Conservation (phyloP, 495 filamentous ascomycete genomes). For the Diplogelasinospora grovesii region DNA sequence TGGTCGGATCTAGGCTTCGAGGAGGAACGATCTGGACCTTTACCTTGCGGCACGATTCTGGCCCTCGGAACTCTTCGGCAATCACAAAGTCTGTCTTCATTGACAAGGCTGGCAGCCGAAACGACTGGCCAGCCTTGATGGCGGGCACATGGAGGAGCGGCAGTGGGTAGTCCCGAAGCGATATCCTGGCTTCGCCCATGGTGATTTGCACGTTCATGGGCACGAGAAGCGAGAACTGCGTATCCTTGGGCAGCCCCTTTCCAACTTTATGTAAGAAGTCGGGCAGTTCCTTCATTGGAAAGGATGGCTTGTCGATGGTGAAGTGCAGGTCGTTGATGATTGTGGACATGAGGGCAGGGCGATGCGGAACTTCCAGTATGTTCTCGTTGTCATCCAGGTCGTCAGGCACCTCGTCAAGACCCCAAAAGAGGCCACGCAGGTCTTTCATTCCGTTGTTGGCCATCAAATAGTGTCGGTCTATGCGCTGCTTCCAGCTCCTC, state of each 20-base stretch:
- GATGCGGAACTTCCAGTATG: constrained; percentile 78
- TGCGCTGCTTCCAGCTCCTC: constrained; percentile 86
- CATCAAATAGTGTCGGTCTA: constrained; percentile 65
- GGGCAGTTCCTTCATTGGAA: constrained; percentile 71
- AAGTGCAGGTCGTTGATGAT: constrained; percentile 81
- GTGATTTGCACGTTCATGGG: constrained; percentile 84
- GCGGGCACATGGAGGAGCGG: constrained; percentile 87
- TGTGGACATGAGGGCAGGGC: constrained; percentile 74
- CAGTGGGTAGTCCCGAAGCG: constrained; percentile 85
- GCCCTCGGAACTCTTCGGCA: constrained; percentile 81
- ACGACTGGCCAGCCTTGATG: constrained; percentile 70
- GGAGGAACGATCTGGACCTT: constrained; percentile 82
- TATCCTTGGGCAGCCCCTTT: constrained; percentile 91
- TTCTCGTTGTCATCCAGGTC: constrained; percentile 77
- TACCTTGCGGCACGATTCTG: constrained; percentile 70
- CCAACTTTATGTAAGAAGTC: constrained; percentile 80
- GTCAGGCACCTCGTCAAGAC: constrained; percentile 70
- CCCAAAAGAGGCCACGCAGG: constrained; percentile 74
- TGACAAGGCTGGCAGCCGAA: constrained; percentile 72
- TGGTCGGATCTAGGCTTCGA: constrained; percentile 28
- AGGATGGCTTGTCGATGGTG: constrained; percentile 86
- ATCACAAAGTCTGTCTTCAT: constrained; percentile 92
- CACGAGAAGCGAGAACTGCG: constrained; percentile 79
- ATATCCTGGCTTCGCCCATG: constrained; percentile 84
- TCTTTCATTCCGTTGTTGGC: constrained; percentile 71